Base-by-base conservation (phyloP, 768 basidiomycete genomes). In the Scleroderma citrinum region DNA sequence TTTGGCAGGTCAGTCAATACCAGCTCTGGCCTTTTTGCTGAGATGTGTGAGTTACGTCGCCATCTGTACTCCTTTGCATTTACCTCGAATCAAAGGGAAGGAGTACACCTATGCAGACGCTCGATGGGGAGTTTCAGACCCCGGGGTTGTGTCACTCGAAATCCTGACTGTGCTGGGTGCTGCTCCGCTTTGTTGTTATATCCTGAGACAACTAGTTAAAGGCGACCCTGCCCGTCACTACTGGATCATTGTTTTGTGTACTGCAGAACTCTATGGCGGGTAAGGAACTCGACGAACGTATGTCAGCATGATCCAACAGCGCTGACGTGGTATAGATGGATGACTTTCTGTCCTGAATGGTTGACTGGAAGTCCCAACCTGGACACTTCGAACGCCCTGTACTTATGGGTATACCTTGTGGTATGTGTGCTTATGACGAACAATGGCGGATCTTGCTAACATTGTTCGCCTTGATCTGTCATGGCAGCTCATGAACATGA, bases 261-360 rank as follows among this genome's bases (percentile, higher is more conserved):
- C 84, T 2, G 85, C 73, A 4, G 89, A 92, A 61, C 58, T 91
- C 4, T 89, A 90, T 50, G 87, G 88, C 57, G 83, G 83, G 80
- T 87, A 41, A 36, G 75, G 62, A n/a, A 26, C 26, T 13, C 37
- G 6, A 30, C 46, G 24, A 19, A 44, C 37, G 34, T 16, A 21
- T 8, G 29, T 31, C 17, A 10, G 12, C 6, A 31, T 26, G 11
- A 20, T 31, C 7, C n/a, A 11, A 16, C 24, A 21, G 20, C 37
- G 32, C 20, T 36, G 41, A 17, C 31, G 30, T 32, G n/a, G 29
- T 32, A 31, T 51, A 83, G 82, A 26, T 90, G 82, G 82, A 90
- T 92, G 89, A 92, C 88, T 3, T 92, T 92, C 68, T 83, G 82
- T 59, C 89, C 89, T 1, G 89, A 91, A 67, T 91, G 87, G 87